Percentiles rank a stretch among this genome's conserved stretches.
Evolutionary conservation across 345 rosid genomes (phyloP).

Genomic region (Melastoma malabathricum): DNA sequence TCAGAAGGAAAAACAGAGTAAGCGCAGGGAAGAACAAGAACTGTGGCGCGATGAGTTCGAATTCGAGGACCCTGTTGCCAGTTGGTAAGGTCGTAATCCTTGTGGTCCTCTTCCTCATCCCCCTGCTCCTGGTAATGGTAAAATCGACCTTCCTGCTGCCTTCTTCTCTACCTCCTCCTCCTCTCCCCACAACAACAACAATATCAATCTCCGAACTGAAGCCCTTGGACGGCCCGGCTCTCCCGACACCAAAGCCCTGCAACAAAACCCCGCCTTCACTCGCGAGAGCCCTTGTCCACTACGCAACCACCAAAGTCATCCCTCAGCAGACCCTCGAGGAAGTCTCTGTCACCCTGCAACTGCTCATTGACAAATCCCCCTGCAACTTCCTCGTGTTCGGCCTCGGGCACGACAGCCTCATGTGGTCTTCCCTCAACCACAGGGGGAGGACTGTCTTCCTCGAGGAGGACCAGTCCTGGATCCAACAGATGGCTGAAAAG

Average conservation of each 20-base stretch:
- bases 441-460: constrained; percentile 83
- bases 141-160: constrained; percentile 23
- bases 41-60: constrained; percentile 6
- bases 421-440: constrained; percentile 75
- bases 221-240: constrained; percentile 9
- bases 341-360: constrained; percentile 52
- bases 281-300: constrained; percentile 62
- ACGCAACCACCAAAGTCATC: constrained; percentile 58
- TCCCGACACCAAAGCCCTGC: constrained; percentile 17
- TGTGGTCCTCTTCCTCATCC: constrained; percentile 21
- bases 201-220: constrained; percentile 2
- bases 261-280: constrained; percentile 50
- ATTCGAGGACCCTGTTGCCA: constrained; percentile 15
- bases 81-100: constrained; percentile 24
- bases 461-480: constrained; percentile 78
- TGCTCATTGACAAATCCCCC: constrained; percentile 56
- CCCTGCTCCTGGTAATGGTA: constrained; percentile 26
- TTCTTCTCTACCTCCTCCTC: constrained; percentile 21
- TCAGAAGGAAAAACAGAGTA: no score
- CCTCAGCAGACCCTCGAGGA: constrained; percentile 82
- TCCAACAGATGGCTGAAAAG: constrained; percentile 31
- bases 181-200: constrained; percentile 4
- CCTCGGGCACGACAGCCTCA: constrained; percentile 77
- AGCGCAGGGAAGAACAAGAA: no score
- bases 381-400: constrained; percentile 86